A percentile compares a stretch with the other conserved stretches of the same genome.
Evolutionary conservation across 2,329 filamentous ascomycete species (phyloP).

Genomic region (Fusarium mangiferae): DNA sequence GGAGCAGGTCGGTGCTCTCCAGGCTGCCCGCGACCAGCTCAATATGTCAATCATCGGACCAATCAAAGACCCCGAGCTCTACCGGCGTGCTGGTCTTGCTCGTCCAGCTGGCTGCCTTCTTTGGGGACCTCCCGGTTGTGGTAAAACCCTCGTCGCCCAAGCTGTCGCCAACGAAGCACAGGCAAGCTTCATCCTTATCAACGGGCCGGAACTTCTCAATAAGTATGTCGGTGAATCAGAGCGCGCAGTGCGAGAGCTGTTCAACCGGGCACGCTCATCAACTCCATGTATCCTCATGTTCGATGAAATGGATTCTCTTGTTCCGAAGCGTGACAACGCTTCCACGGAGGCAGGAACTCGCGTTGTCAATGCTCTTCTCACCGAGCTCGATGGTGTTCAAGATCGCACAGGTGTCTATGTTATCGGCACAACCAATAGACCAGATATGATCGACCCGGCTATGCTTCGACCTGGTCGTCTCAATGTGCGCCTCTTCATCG

Average conservation of each 20-base stretch:
- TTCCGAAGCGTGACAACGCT: slow-evolving; percentile 81
- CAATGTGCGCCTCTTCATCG: slow-evolving; percentile 89
- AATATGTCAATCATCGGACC: slow-evolving; percentile 88
- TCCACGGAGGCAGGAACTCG: slow-evolving; percentile 85
- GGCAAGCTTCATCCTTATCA: slow-evolving; percentile 98
- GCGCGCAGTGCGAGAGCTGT: slow-evolving; percentile 90
- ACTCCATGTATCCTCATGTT: slow-evolving; percentile 97
- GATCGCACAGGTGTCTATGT: slow-evolving; percentile 89
- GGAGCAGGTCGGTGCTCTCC: slow-evolving; percentile 88
- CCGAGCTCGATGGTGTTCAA: slow-evolving; percentile 89
- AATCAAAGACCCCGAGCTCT: slow-evolving; percentile 83
- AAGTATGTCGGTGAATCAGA: slow-evolving; percentile 98
- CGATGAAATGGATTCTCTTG: slow-evolving; percentile 94
- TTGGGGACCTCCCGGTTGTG: slow-evolving; percentile 96
- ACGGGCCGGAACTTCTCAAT: slow-evolving; percentile 94
- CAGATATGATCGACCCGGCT: slow-evolving; percentile 95
- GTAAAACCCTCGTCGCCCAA: slow-evolving; percentile 95
- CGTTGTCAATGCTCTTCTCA: slow-evolving; percentile 94
- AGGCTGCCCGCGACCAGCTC: slow-evolving; percentile 82
- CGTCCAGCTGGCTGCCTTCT: slow-evolving; percentile 89
- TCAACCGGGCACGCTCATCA: slow-evolving; percentile 85
- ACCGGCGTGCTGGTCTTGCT: slow-evolving; percentile 79
- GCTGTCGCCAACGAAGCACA: slow-evolving; percentile 95
- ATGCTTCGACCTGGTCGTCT: slow-evolving; percentile 93
- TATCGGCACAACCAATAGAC: slow-evolving; percentile 93